A percentile compares a stretch with the other conserved stretches of the same genome.
These are phyloP conservation scores for Psilocybe azurescens DNA, from an alignment of 768 basidiomycete species.

Conservation along the genomic window DNA sequence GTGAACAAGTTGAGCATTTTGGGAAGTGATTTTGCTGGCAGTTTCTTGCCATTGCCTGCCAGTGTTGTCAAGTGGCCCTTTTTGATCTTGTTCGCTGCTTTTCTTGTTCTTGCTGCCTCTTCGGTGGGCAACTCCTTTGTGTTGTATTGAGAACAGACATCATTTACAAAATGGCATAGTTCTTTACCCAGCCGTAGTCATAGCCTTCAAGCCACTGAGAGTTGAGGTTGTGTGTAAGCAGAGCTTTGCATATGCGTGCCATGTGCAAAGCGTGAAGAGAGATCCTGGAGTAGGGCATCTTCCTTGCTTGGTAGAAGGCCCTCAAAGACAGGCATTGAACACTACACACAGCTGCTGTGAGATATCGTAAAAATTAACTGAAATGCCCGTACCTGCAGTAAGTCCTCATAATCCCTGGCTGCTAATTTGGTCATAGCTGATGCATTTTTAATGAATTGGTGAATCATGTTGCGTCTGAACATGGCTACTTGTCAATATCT, in stretches of 20 bases:
- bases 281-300: conserved; percentile 28
- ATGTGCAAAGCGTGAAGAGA: conserved; percentile 37
- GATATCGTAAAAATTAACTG: background rate
- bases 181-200: conserved; percentile 28
- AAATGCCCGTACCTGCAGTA: conserved; percentile 33
- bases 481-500: conserved; percentile 18
- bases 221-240: conserved; percentile 41
- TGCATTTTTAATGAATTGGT: conserved; percentile 28
- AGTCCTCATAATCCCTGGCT: conserved; percentile 37
- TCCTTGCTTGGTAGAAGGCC: conserved; percentile 28
- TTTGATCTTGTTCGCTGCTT: conserved; percentile 12
- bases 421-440: conserved; percentile 31
- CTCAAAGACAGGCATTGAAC: conserved; percentile 39
- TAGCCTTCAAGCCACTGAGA: conserved; percentile 27
- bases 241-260: conserved; percentile 42
- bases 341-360: conserved; percentile 21
- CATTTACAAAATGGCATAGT: conserved; percentile 27
- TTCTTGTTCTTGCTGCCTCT: conserved; percentile 23
- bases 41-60: no score
- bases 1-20: conserved; percentile 18
- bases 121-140: conserved; percentile 28
- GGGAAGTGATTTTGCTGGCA: no score
- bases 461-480: conserved; percentile 27
- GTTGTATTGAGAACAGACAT: conserved; percentile 21
- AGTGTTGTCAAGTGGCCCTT: background rate